Evolutionary conservation across 306 rosid species (phyloP).

Genomic region (Cyclanthera cordifolia): DNA sequence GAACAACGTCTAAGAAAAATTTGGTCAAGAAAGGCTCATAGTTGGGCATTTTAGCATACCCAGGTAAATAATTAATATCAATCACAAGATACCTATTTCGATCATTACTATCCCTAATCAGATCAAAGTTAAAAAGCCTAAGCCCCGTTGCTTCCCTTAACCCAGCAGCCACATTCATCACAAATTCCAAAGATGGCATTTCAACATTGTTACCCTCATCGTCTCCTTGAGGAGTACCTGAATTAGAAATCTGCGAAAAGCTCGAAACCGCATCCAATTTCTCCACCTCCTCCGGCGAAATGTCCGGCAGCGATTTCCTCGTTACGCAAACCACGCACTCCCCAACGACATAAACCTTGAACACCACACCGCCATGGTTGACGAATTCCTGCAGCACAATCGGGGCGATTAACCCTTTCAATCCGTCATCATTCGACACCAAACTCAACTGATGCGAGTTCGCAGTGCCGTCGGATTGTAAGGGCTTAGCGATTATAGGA

Average conservation of each 20-base stretch:
- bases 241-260: constrained; percentile 74
- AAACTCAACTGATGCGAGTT: constrained; percentile 74
- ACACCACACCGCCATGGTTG: constrained; percentile 86
- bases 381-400: constrained; percentile 83
- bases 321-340: constrained; percentile 62
- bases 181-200: constrained; percentile 65
- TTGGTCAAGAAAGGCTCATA: constrained; percentile 69
- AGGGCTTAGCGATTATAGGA: constrained; percentile 77
- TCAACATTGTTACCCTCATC: constrained; percentile 59
- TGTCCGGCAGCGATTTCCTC: constrained; percentile 78
- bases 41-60: constrained; percentile 93
- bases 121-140: constrained; percentile 78
- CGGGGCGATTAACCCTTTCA: constrained; percentile 56
- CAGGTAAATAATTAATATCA: constrained; percentile 94
- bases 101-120: constrained; percentile 57
- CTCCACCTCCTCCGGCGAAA: constrained; percentile 43
- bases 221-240: constrained; percentile 20
- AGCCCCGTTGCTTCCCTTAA: constrained; percentile 43
- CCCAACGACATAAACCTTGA: constrained; percentile 81
- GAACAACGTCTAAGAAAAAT: constrained; percentile 62
- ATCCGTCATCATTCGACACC: constrained; percentile 42
- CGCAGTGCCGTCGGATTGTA: constrained; percentile 74
- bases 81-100: constrained; percentile 73
- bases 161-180: constrained; percentile 53
- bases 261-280: constrained; percentile 44